Conservation (phyloP, 495 filamentous ascomycete genomes). For the Xylaria curta region DNA sequence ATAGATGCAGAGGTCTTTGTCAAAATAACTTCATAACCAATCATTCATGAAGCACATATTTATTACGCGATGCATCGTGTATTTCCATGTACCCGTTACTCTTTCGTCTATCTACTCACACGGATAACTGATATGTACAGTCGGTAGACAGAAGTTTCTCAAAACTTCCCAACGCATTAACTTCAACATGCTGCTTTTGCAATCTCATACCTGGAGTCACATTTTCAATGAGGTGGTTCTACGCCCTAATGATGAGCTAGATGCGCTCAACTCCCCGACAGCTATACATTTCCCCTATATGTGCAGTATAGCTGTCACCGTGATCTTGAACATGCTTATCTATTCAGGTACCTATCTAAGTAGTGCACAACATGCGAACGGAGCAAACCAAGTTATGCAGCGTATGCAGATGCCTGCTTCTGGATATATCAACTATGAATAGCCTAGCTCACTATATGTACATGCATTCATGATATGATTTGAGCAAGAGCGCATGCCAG, state of each 20-base stretch:
- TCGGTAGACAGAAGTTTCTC: too few relatives aligned
- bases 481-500: background rate
- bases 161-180: too few relatives aligned
- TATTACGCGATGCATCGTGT: conserved; percentile 40
- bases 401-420: background rate
- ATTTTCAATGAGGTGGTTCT: background rate
- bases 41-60: background rate
- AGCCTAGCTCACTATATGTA: background rate
- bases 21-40: background rate
- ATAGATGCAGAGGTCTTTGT: background rate
- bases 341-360: background rate
- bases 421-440: background rate
- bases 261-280: background rate
- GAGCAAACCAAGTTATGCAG: background rate
- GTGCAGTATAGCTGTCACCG: background rate
- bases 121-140: too few relatives aligned
- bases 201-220: background rate
- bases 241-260: background rate
- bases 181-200: too few relatives aligned
- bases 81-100: conserved; percentile 32
- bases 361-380: background rate
- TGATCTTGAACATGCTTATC: background rate
- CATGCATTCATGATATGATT: background rate
- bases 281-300: background rate
- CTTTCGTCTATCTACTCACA: conserved; percentile 18